Evolutionary conservation across 208 protist species (phyloP), one percentile per base, ranked within the genome.

Genomic region (Strigomonas oncopelti): DNA sequence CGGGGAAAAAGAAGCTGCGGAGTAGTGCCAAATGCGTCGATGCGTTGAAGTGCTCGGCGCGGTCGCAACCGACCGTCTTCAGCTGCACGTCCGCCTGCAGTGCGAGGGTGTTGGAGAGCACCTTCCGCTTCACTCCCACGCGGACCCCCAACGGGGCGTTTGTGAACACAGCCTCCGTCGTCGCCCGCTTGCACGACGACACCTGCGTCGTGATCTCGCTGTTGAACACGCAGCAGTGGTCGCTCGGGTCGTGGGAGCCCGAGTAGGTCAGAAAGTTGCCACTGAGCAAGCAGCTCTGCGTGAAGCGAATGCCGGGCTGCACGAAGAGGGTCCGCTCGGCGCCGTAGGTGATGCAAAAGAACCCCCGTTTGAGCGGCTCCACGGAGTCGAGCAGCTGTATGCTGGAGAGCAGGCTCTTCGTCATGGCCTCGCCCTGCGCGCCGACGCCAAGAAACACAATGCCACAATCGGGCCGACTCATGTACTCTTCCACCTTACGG

Each of bases 261-360:
- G 68, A 73, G 59, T 80, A 81, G 62, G 72, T 66, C 31, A 80
- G 46, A 53, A 88, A 81, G 25, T 88, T 77, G 8, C 74, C 77
- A n/a, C 79, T 85, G 28, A 76, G 75, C 16, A 0, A 65, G 55
- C 8, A 78, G 65, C 0, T 78, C 74, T 62, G 73, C 73, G n/a
- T 48, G 65, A 36, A 84, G 70, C 52, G 82, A 42, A 13, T 70
- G 62, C 13, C 42, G 69, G 1, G 55, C 59, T 74, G 69, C 63
- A 55, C 85, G 60, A 77, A 65, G 64, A 78, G 66, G 18, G 68
- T 32, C 9, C 77, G 63, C 14, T 79, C 72, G 2, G 82, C 74
- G 18, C 82, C 85, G 62, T 81, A 88, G 32, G 74, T 75, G 61
- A 88, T 79, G 72, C 82, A 91, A 51, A 88, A 77, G 22, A 90